A percentile compares a stretch with the other conserved stretches of the same genome.
Evolutionary conservation across 768 basidiomycete species (phyloP).

Genomic region (Russula lepida): DNA sequence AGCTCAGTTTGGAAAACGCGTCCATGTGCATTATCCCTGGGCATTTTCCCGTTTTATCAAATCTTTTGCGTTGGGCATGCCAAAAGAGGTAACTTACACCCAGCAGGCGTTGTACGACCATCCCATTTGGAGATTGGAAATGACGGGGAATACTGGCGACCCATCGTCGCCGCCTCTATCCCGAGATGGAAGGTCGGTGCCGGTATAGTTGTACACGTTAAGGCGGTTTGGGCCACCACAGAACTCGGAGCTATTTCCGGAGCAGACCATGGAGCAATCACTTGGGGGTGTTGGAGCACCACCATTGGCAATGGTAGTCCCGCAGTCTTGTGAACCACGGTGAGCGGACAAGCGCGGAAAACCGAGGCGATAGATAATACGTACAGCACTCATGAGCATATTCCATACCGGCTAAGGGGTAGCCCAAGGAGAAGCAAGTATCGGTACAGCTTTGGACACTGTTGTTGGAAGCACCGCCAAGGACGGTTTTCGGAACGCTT

Average conservation of each 20-base stretch:
- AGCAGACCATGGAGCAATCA: constrained; percentile 61
- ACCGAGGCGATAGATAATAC: background rate
- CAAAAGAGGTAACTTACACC: constrained; percentile 32
- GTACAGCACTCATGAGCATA: constrained; percentile 47
- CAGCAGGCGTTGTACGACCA: constrained; percentile 34
- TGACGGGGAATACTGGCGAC: constrained; percentile 15
- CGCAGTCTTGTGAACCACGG: constrained; percentile 38
- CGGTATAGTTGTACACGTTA: constrained; percentile 64
- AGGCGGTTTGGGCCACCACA: constrained; percentile 68
- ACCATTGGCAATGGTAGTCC: constrained; percentile 36
- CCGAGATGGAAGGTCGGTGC: constrained; percentile 36
- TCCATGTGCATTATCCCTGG: constrained; percentile 51
- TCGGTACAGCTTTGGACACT: constrained; percentile 51
- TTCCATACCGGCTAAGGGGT: constrained; percentile 33
- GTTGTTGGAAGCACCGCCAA: constrained; percentile 35
- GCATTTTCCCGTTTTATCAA: background rate
- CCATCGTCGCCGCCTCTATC: background rate
- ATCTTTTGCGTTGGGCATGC: background rate
- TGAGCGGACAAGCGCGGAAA: background rate
- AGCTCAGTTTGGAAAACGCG: constrained; percentile 45
- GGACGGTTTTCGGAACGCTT: constrained; percentile 24
- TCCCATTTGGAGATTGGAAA: background rate
- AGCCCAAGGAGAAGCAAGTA: constrained; percentile 51
- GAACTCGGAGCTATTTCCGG: constrained; percentile 52
- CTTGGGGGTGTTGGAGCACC: constrained; percentile 39